A percentile compares a stretch with the other conserved stretches of the same genome.
Evolutionary conservation across 2,329 filamentous ascomycete genomes (phyloP).

Genomic region (Pseudomassariella vexata): DNA sequence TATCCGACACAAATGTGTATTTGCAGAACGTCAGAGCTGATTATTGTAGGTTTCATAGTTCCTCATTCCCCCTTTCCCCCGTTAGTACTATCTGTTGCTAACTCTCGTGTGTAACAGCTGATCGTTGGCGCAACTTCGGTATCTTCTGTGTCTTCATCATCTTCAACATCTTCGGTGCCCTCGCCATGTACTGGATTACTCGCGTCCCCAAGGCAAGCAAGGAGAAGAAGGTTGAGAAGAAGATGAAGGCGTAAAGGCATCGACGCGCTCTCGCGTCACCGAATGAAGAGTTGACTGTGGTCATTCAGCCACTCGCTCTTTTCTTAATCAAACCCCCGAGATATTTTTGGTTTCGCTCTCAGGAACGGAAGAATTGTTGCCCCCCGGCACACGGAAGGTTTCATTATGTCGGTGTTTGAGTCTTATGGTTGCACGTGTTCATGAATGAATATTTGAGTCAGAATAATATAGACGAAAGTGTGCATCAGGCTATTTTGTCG

Average conservation of each 20-base stretch:
- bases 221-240: constrained; percentile 11
- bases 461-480: no score
- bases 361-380: no score
- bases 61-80: neutral
- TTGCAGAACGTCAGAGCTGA: constrained; percentile 30
- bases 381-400: no score
- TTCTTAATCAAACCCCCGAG: no score
- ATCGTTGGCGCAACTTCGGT: constrained; percentile 48
- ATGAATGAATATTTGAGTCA: no score
- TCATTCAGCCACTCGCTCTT: no score
- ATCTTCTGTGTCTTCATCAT: constrained; percentile 44
- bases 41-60: constrained; percentile 24
- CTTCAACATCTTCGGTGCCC: constrained; percentile 44
- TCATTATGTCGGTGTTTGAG: no score
- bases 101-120: constrained; percentile 8
- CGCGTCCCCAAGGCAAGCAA: constrained; percentile 33
- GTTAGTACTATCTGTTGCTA: neutral
- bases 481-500: no score
- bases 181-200: constrained; percentile 42
- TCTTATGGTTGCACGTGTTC: no score
- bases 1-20: constrained; percentile 26
- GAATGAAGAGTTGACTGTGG: no score
- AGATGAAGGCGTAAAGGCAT: constrained; percentile 6
- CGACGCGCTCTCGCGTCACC: no score
- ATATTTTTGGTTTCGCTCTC: no score